Evolutionary conservation across 306 rosid genomes (phyloP), one percentile per base, ranked within the genome.

Genomic region (Vigna mungo): DNA sequence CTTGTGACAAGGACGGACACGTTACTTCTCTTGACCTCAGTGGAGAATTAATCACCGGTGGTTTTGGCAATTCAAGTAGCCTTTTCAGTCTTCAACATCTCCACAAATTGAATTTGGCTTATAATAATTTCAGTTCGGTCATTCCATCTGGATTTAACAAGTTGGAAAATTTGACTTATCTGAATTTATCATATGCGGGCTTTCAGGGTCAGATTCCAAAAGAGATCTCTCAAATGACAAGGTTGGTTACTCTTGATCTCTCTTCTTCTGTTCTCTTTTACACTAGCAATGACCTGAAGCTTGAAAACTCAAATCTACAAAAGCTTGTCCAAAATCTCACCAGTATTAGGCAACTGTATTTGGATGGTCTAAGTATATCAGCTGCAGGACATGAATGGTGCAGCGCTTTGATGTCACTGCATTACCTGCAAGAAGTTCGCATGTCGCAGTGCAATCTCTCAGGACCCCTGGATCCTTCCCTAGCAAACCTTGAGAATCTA

Each of bases 301-400:
- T 85, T 43, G 85, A 79, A 73, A 84, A 46, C 2, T 86, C 84
- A 72, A 71, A 30, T 77, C 39, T 88, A 1, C 34, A 2, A 2
- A 36, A 15, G 41, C 47, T 87, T 39, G 63, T 87, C 12, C 82
- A 65, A 8, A 83, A 84, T 46, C 80, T 93, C 54, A 39, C 65
- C 0, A 23, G 76, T 16, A 76, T 91, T 27, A n/a, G 5, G 12
- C 77, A 82, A 46, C 55, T 91, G n/a, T n/a, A 47, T 83, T 71
- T 93, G 0, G 90, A 93, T 78, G 89, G 92, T 63, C 84, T 86
- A 2, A 23, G 1, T 4, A 70, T 88, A 75, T 77, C 89, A 20
- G 86, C 80, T 1, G 3, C 4, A 7, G 89, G 88, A 21, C 2
- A 68, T 0, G 67, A 89, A 13, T 91, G 98, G 98, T 27, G 87